Evolutionary conservation across 1,139 yeast genomes (phyloP).

Genomic region (Yamadazyma triangularis): DNA sequence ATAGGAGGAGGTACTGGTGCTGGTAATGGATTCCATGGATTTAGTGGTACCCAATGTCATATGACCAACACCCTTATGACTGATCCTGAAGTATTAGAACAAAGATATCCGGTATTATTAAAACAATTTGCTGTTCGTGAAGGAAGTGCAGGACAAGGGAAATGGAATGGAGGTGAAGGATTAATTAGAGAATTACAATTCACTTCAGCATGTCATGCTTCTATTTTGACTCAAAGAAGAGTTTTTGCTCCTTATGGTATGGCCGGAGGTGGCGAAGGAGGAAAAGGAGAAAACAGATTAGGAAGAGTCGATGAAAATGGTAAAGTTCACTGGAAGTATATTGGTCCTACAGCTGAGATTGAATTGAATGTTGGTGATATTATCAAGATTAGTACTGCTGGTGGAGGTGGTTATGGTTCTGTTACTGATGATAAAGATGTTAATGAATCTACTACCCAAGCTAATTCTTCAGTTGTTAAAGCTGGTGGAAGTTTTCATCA

Average conservation of each 20-base stretch:
- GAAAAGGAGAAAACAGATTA: conserved; percentile 59
- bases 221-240: conserved; percentile 18
- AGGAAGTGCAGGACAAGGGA: conserved; percentile 33
- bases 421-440: conserved; percentile 5
- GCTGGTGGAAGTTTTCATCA: conserved; percentile 17
- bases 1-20: conserved; percentile 46
- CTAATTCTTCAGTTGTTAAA: conserved; percentile 9
- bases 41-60: conserved; percentile 41
- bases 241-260: conserved; percentile 19
- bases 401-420: conserved; percentile 52
- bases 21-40: conserved; percentile 31
- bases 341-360: conserved; percentile 18
- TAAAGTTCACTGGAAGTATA: conserved; percentile 17
- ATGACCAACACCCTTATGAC: conserved; percentile 43
- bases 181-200: conserved; percentile 19
- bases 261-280: conserved; percentile 40
- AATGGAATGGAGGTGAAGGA: conserved; percentile 33
- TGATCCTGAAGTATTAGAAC: conserved; percentile 37
- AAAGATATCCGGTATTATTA: conserved; percentile 31
- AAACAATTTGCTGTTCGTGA: conserved; percentile 25
- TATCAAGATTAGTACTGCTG: conserved; percentile 44
- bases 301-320: conserved; percentile 23
- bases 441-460: background rate
- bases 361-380: conserved; percentile 34
- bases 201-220: conserved; percentile 16